Evolutionary conservation across 805 yeast genomes (phyloP).

Genomic region (Alloascoidea hylecoeti): DNA sequence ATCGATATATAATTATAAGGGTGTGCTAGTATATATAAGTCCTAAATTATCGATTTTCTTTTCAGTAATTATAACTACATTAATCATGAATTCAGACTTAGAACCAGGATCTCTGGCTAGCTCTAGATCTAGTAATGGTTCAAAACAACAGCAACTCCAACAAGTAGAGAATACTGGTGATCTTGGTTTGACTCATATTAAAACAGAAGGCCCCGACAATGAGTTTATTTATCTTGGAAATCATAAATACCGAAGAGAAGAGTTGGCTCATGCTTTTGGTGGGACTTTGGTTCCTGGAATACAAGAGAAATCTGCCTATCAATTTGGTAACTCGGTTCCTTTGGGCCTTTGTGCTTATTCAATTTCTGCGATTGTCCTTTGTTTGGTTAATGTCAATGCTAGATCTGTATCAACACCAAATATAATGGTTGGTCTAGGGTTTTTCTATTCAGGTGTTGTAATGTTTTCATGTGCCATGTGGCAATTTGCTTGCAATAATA

Average conservation of each 20-base stretch:
- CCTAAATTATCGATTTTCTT: too few species aligned
- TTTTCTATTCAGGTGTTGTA: conserved; percentile 49
- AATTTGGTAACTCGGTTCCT: conserved; percentile 65
- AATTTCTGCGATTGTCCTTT: conserved; percentile 44
- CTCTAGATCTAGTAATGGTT: too few species aligned
- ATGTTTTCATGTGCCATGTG: conserved; percentile 55
- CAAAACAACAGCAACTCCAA: too few species aligned
- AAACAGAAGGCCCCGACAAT: conserved; percentile 10
- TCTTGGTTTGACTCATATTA: too few species aligned
- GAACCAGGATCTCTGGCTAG: too few species aligned
- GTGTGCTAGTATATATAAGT: too few species aligned
- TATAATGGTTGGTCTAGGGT: conserved; percentile 44
- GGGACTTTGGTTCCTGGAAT: conserved; percentile 33
- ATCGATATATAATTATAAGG: too few species aligned
- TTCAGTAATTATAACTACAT: too few species aligned
- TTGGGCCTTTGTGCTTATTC: conserved; percentile 64
- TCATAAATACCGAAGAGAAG: conserved; percentile 31
- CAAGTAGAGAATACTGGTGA: too few species aligned
- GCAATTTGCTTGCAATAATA: conserved; percentile 49
- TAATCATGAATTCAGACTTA: too few species aligned
- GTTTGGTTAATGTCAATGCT: conserved; percentile 38
- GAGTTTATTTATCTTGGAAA: conserved; percentile 23
- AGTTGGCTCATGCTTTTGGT: conserved; percentile 49
- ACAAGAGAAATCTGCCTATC: conserved; percentile 30
- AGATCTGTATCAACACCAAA: conserved; percentile 40